phyloP scores from a whole-genome alignment of 2,329 filamentous ascomycete species.

The Hypoxylon sp. region DNA sequence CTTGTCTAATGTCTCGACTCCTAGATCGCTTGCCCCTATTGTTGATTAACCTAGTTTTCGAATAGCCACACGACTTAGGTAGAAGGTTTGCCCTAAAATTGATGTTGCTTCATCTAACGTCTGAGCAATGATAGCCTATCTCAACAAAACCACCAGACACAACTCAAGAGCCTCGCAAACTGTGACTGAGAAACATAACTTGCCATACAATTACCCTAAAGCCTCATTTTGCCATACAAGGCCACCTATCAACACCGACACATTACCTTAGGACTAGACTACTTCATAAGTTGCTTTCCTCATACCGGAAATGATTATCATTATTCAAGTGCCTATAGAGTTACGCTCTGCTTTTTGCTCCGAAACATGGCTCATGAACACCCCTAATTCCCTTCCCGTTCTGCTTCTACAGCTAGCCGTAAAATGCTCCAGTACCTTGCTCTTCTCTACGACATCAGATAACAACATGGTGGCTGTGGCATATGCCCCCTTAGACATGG shows the following conservation, averaged over 20 bases:
- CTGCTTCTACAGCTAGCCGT: neutral
- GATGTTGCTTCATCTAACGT: neutral
- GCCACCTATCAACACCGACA: neutral
- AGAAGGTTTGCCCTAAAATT: neutral
- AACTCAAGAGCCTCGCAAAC: neutral
- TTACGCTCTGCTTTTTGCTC: neutral
- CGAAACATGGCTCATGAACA: neutral
- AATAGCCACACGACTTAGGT: neutral
- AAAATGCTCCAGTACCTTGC: neutral
- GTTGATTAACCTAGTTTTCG: no score
- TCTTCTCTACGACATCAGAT: neutral
- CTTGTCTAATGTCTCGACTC: neutral
- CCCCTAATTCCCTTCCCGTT: neutral
- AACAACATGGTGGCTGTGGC: neutral
- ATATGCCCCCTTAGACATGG: neutral
- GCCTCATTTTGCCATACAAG: neutral
- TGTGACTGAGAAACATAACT: neutral
- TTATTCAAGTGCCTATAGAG: neutral
- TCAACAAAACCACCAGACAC: neutral
- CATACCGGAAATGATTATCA: slow-evolving; percentile 13
- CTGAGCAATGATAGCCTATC: neutral
- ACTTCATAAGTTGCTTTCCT: neutral
- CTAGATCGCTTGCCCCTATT: neutral
- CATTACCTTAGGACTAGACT: neutral
- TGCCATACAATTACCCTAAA: neutral